Evolutionary conservation across 2,329 filamentous ascomycete species (phyloP).

Genomic region (Didymella lethalis): DNA sequence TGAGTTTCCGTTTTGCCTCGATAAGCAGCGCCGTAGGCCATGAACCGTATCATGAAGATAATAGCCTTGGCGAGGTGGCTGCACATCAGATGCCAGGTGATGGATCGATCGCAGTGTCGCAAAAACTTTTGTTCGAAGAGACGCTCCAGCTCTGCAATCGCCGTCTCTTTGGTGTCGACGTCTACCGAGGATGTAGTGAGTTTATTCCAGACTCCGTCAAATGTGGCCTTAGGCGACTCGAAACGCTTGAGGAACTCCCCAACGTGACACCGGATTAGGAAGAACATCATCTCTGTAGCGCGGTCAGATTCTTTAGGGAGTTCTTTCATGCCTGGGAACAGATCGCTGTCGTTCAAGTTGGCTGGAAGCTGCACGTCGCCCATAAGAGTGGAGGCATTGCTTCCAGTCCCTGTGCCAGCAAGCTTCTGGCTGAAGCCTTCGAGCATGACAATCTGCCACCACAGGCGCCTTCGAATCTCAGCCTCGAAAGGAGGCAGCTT

Average conservation of each 20-base stretch:
- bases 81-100: conserved; percentile 57
- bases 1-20: conserved; percentile 44
- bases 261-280: conserved; percentile 53
- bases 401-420: conserved; percentile 56
- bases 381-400: conserved; percentile 50
- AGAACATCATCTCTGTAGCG: conserved; percentile 60
- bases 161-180: conserved; percentile 38
- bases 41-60: conserved; percentile 53
- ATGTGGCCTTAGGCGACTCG: conserved; percentile 24
- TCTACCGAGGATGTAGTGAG: conserved; percentile 33
- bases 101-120: conserved; percentile 45
- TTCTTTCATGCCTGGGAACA: conserved; percentile 55
- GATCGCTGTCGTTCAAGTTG: conserved; percentile 63
- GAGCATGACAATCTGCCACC: conserved; percentile 69
- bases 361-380: conserved; percentile 60
- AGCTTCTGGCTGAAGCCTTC: conserved; percentile 65
- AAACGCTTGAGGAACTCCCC: conserved; percentile 50
- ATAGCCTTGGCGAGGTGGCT: conserved; percentile 55
- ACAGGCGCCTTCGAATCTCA: conserved; percentile 63
- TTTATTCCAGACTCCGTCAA: conserved; percentile 37
- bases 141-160: conserved; percentile 54
- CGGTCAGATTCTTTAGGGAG: conserved; percentile 53
- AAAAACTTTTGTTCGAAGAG: conserved; percentile 51
- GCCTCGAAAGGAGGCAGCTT: conserved; percentile 65
- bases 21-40: conserved; percentile 56